phyloP scores from a whole-genome alignment of 768 basidiomycete species.

The Hericium alpestre region DNA sequence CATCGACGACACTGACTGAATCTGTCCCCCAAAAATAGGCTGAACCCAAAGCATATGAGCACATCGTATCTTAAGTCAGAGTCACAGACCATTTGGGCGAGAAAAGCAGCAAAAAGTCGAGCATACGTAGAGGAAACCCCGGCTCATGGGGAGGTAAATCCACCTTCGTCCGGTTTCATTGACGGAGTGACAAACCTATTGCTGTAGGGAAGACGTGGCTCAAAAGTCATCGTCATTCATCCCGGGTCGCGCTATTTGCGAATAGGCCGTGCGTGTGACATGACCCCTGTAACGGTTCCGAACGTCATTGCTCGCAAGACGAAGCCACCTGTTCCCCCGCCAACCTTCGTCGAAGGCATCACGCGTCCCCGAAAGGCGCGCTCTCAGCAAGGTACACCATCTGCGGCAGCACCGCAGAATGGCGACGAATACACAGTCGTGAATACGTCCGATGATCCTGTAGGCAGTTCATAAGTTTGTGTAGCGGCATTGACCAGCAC shows the following conservation, averaged over 20 bases:
- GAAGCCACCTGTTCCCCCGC: constrained; percentile 32
- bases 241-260: constrained; percentile 66
- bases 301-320: constrained; percentile 65
- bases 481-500: too few relatives aligned
- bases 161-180: neutral
- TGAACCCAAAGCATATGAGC: constrained; percentile 72
- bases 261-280: constrained; percentile 69
- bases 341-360: constrained; percentile 39
- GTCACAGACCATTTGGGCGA: constrained; percentile 60
- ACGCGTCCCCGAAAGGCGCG: constrained; percentile 40
- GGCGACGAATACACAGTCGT: constrained; percentile 44
- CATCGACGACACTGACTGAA: neutral
- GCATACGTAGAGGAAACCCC: constrained; percentile 9
- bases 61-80: constrained; percentile 74
- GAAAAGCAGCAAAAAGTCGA: constrained; percentile 40
- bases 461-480: constrained; percentile 17
- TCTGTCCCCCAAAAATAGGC: constrained; percentile 27
- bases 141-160: constrained; percentile 1
- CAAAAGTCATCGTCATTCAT: constrained; percentile 71
- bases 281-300: constrained; percentile 56
- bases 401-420: constrained; percentile 15
- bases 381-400: constrained; percentile 8
- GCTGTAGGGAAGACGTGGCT: constrained; percentile 49
- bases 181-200: constrained; percentile 10
- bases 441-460: constrained; percentile 49